These are phyloP conservation scores for Colletotrichum tofieldiae DNA, from an alignment of 2,329 filamentous ascomycete genomes.

Conservation along the genomic window DNA sequence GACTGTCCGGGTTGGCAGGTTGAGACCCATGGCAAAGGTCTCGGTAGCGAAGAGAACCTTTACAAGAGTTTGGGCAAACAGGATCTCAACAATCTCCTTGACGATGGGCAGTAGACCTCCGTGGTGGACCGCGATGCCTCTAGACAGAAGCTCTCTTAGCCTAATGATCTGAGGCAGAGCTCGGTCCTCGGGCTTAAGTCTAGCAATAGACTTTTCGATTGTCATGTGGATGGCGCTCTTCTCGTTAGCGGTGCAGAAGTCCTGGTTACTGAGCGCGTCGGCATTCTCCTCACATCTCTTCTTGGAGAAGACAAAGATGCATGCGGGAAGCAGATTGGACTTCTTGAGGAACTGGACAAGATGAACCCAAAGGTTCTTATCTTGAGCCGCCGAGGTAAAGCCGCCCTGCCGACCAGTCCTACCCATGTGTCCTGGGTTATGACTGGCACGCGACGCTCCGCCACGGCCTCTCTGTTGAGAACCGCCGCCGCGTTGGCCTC, in stretches of 20 bases:
- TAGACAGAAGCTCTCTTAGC: conserved; percentile 85
- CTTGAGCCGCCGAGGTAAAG: conserved; percentile 90
- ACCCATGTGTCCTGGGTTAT: conserved; percentile 87
- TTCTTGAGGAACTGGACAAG: conserved; percentile 93
- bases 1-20: conserved; percentile 94
- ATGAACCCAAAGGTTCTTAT: conserved; percentile 97
- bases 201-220: conserved; percentile 93
- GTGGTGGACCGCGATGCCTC: conserved; percentile 96
- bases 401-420: conserved; percentile 88
- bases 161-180: conserved; percentile 92
- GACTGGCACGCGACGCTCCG: conserved; percentile 72
- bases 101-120: conserved; percentile 95
- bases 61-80: conserved; percentile 95
- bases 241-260: conserved; percentile 93
- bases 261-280: conserved; percentile 93
- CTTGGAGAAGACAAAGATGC: conserved; percentile 99
- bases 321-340: conserved; percentile 88
- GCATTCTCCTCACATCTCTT: conserved; percentile 98
- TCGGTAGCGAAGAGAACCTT: conserved; percentile 98
- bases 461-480: conserved; percentile 70
- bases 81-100: conserved; percentile 96
- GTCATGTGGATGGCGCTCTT: conserved; percentile 99
- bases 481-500: conserved; percentile 68
- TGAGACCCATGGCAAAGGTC: conserved; percentile 98
- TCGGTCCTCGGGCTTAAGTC: conserved; percentile 91